These are phyloP conservation scores for Arthrinium puccinioides DNA, from an alignment of 2,329 filamentous ascomycete genomes.

Conservation along the genomic window DNA sequence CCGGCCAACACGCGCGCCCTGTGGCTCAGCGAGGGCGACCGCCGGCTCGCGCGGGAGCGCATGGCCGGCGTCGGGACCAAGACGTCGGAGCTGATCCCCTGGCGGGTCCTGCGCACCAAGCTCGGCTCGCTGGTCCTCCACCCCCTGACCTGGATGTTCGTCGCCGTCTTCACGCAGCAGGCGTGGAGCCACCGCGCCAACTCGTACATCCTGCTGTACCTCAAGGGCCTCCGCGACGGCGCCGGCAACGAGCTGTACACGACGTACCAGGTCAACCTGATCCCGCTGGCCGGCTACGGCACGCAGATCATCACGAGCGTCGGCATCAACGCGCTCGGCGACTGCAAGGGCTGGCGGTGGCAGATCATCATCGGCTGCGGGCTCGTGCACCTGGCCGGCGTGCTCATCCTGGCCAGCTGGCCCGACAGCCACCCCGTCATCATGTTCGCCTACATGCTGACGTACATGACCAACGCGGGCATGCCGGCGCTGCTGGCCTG, in stretches of 20 bases:
- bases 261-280: conserved; percentile 16
- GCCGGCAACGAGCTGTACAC: conserved; percentile 10
- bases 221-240: conserved; percentile 12
- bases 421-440: conserved; percentile 23
- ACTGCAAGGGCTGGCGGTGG: conserved; percentile 31
- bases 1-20: conserved; percentile 15
- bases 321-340: conserved; percentile 25
- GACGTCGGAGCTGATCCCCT: conserved; percentile 11
- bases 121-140: conserved; percentile 9
- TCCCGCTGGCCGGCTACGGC: conserved; percentile 16
- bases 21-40: conserved; percentile 11
- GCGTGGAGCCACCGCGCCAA: conserved; percentile 17
- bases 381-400: conserved; percentile 18
- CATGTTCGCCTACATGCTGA: conserved; percentile 28
- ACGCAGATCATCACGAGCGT: conserved; percentile 27
- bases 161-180: conserved; percentile 13
- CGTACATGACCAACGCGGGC: conserved; percentile 25
- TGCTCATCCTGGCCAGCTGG: conserved; percentile 23
- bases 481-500: conserved; percentile 27
- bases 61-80: conserved; percentile 9
- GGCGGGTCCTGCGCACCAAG: conserved; percentile 8
- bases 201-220: conserved; percentile 17
- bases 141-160: conserved; percentile 16
- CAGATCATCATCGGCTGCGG: conserved; percentile 23
- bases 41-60: conserved; percentile 7